These are phyloP conservation scores for Epichloe scottii DNA, from an alignment of 2,329 filamentous ascomycete species.

Conservation along the genomic window DNA sequence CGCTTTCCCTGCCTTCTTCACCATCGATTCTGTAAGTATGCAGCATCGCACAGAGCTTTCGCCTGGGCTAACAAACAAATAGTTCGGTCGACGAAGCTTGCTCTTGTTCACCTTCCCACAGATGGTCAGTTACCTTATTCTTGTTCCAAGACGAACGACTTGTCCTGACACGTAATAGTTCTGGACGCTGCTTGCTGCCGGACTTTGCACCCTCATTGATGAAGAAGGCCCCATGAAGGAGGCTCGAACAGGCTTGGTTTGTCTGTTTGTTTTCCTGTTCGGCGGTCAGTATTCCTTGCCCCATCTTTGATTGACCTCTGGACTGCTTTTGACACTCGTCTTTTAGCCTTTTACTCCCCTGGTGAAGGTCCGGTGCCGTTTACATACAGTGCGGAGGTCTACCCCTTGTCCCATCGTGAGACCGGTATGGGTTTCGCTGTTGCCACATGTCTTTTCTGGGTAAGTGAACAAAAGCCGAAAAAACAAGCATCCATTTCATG, in stretches of 20 bases:
- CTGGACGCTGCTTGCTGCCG: constrained; percentile 39
- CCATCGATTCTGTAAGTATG: constrained; percentile 42
- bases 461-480: constrained; percentile 1
- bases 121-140: constrained; percentile 33
- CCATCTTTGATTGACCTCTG: neutral
- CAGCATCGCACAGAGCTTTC: neutral
- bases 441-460: constrained; percentile 44
- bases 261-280: constrained; percentile 53
- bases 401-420: constrained; percentile 50
- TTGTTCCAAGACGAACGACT: neutral
- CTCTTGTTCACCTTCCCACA: constrained; percentile 55
- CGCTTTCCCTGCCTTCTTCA: constrained; percentile 53
- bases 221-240: constrained; percentile 17
- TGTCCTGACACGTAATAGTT: constrained; percentile 8
- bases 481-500: neutral
- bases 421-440: constrained; percentile 53
- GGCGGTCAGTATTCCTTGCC: constrained; percentile 21
- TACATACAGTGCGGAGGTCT: constrained; percentile 50
- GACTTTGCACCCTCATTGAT: constrained; percentile 25
- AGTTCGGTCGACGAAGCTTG: constrained; percentile 46
- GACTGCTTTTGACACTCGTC: neutral
- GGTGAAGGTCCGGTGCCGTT: constrained; percentile 53
- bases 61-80: constrained; percentile 5
- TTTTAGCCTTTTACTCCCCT: constrained; percentile 45
- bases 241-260: constrained; percentile 39